Evolutionary conservation across 164 flowering plant species (phyloP).

Genomic region (Chloranthus sessilifolius): DNA sequence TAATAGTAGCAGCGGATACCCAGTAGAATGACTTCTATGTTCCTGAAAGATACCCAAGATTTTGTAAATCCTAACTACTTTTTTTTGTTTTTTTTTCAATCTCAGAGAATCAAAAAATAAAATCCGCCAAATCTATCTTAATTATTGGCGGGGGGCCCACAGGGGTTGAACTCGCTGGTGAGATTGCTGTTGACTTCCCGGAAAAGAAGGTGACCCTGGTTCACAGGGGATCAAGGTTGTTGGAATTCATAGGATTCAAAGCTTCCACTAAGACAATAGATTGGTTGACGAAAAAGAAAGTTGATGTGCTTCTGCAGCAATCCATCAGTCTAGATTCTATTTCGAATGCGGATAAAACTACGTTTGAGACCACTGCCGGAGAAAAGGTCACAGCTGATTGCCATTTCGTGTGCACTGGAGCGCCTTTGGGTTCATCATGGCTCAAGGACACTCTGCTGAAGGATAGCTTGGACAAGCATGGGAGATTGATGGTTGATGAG

Average conservation of each 20-base stretch:
- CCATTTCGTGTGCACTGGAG: conserved; percentile 61
- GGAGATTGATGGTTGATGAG: conserved; percentile 66
- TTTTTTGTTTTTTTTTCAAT: neutral
- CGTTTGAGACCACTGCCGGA: conserved; percentile 42
- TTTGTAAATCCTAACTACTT: no score
- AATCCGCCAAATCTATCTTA: conserved; percentile 50
- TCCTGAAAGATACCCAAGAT: no score
- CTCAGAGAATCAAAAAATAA: conserved; percentile 51
- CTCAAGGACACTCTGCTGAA: conserved; percentile 42
- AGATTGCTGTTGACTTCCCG: conserved; percentile 67
- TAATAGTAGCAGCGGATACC: no score
- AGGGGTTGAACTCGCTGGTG: conserved; percentile 86
- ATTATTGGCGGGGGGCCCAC: conserved; percentile 84
- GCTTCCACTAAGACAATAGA: conserved; percentile 54
- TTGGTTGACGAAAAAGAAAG: conserved; percentile 61
- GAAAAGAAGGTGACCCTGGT: conserved; percentile 59
- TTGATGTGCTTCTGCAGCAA: conserved; percentile 55
- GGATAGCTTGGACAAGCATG: conserved; percentile 37
- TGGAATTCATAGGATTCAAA: conserved; percentile 64
- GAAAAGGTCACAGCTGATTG: conserved; percentile 56
- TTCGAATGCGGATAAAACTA: conserved; percentile 23
- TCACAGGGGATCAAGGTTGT: conserved; percentile 56
- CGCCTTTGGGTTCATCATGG: conserved; percentile 52
- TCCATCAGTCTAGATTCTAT: conserved; percentile 28
- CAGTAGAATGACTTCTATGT: no score